Evolutionary conservation across 306 rosid genomes (phyloP), one percentile per base, ranked within the genome.

Genomic region (Corylus americana): DNA sequence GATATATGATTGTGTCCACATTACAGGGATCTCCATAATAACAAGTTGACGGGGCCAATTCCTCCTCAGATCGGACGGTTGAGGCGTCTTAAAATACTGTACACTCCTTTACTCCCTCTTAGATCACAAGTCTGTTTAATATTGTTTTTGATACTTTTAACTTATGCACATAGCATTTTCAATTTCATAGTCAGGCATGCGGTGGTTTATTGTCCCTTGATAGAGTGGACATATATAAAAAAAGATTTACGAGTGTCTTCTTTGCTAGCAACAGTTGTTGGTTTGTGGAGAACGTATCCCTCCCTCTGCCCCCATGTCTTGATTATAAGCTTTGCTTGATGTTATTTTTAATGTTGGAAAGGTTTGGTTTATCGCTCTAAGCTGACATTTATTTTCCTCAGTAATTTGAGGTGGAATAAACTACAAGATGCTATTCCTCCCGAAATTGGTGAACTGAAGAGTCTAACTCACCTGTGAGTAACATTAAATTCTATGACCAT

Each of bases 331-430:
- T 53, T 55, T 68, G 39, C 59, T 57, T 55, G 12, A 71, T 66
- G 78, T 63, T 73, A 45, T 71, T 55, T 83, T 27, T 57, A 45
- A 17, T 69, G 47, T 80, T 50, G 76, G 13, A 51, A 73, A 29
- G 68, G 29, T 61, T 63, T 78, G 59, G 29, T 77, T 72, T 45
- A 51, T 64, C 25, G 47, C 10, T 8, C 1, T 63, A 45, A 10
- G 22, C 74, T 80, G 31, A 45, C 77, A 39, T 64, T 81, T 9
- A 25, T 81, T 72, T 50, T 73, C 74, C 74, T 35, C 84, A 96
- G 99, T 72, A 96, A 96, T 83, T 91, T 96, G 93, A 91, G 99
- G 83, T 96, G 99, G 99, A 96, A 96, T 86, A 96, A 96, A 83
- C 90, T 96, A 25, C 99, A 96, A 57, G 99, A 96, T 86, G 90